These are phyloP conservation scores for Drechslerella stenobrocha DNA, from an alignment of 2,329 filamentous ascomycete species.

Conservation along the genomic window DNA sequence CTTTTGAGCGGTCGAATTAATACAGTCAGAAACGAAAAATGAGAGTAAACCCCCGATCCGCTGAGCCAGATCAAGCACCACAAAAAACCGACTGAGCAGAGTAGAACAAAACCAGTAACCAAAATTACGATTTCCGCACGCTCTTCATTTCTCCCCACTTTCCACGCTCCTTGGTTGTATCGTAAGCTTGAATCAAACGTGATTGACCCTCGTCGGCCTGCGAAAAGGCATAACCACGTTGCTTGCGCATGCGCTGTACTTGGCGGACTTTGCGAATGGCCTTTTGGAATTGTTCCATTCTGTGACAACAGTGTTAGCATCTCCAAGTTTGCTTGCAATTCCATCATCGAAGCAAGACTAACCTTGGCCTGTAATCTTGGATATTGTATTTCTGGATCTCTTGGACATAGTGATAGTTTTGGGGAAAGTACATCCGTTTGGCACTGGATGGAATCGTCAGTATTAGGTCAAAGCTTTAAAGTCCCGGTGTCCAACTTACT, in stretches of 20 bases:
- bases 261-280: constrained; percentile 97
- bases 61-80: not conserved
- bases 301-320: constrained; percentile 55
- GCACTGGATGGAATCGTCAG: constrained; percentile 56
- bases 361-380: constrained; percentile 95
- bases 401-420: constrained; percentile 96
- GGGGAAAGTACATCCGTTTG: constrained; percentile 94
- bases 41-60: not conserved
- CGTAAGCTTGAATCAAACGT: constrained; percentile 92
- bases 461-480: constrained; percentile 39
- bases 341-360: constrained; percentile 55
- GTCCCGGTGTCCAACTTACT: constrained; percentile 58
- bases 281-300: constrained; percentile 99
- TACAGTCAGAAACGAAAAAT: constrained; percentile 10
- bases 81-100: constrained; percentile 43
- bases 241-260: constrained; percentile 98
- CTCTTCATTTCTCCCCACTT: constrained; percentile 93
- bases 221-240: constrained; percentile 96
- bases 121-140: constrained; percentile 56
- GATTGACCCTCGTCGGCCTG: constrained; percentile 97
- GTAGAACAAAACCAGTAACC: constrained; percentile 31
- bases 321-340: constrained; percentile 10
- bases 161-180: constrained; percentile 89
- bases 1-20: constrained; percentile 22
- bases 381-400: constrained; percentile 99